Conservation (phyloP, 306 rosid species). For the Macrotyloma uniflorum region DNA sequence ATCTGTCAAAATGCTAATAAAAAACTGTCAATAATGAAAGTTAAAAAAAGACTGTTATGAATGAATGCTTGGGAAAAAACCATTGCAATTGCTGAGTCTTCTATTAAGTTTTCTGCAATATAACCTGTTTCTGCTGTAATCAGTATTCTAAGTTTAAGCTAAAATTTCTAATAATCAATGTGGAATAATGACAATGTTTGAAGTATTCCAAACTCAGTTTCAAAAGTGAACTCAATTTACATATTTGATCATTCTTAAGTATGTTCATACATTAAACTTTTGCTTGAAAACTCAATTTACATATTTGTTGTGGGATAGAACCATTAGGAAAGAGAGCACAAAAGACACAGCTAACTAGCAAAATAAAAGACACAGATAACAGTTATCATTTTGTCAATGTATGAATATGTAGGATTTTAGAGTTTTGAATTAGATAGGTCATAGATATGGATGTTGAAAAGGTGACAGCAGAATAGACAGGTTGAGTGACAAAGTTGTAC, state of each 20-base stretch:
- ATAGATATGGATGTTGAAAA: background rate
- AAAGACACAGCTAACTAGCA: too few species aligned
- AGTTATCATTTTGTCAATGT: background rate
- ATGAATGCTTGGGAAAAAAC: background rate
- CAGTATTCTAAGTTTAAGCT: background rate
- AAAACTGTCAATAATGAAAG: background rate
- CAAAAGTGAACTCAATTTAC: too few species aligned
- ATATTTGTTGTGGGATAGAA: too few species aligned
- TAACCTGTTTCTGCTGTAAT: background rate
- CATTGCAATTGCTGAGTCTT: background rate
- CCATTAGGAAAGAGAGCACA: too few species aligned
- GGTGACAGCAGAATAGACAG: slow-evolving; percentile 2
- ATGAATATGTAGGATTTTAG: background rate
- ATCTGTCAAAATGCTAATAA: background rate
- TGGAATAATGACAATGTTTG: too few species aligned
- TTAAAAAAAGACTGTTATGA: background rate
- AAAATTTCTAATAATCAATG: background rate
- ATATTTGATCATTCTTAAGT: too few species aligned
- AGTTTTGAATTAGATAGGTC: background rate
- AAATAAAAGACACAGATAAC: too few species aligned
- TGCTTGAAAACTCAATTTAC: too few species aligned
- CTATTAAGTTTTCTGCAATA: background rate
- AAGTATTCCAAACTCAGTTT: too few species aligned
- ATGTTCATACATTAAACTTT: too few species aligned
- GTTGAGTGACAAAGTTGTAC: slow-evolving; percentile 41